Conservation (phyloP, 306 rosid genomes). For the Prunus armeniaca region DNA sequence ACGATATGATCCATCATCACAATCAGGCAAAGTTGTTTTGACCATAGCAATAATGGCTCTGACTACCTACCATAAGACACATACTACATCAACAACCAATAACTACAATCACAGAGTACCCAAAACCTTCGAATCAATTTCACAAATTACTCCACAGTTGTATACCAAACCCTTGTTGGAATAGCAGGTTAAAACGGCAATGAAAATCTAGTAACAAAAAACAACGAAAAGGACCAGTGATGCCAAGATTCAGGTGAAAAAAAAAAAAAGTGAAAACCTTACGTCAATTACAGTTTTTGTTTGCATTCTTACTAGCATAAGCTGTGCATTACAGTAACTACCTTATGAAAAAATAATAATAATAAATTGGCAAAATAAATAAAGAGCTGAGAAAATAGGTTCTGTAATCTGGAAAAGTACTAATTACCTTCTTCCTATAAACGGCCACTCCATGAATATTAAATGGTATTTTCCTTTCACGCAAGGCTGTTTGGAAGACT, state of each 20-base stretch:
- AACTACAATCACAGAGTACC: not conserved
- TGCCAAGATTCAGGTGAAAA: not conserved
- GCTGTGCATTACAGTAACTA: not conserved
- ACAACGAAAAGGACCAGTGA: not conserved
- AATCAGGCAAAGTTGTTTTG: conserved; percentile 62
- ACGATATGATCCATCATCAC: conserved; percentile 71
- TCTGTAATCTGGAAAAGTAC: conserved; percentile 9
- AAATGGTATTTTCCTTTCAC: conserved; percentile 91
- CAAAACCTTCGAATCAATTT: not conserved
- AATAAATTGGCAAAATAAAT: not conserved
- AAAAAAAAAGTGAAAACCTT: too few species aligned
- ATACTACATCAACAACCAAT: conserved; percentile 12
- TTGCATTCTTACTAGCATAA: not conserved
- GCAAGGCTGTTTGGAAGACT: conserved; percentile 83
- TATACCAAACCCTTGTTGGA: not conserved
- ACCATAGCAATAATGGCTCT: conserved; percentile 80
- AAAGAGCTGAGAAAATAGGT: conserved; percentile 3
- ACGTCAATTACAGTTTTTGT: not conserved
- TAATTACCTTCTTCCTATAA: conserved; percentile 80
- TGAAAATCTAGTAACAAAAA: not conserved
- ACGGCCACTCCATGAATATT: conserved; percentile 90
- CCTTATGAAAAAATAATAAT: not conserved
- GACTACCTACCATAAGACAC: conserved; percentile 60
- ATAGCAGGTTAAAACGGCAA: not conserved
- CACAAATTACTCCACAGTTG: not conserved